These are phyloP conservation scores for Penicillium thymicola DNA, from an alignment of 2,329 filamentous ascomycete species.

Conservation along the genomic window DNA sequence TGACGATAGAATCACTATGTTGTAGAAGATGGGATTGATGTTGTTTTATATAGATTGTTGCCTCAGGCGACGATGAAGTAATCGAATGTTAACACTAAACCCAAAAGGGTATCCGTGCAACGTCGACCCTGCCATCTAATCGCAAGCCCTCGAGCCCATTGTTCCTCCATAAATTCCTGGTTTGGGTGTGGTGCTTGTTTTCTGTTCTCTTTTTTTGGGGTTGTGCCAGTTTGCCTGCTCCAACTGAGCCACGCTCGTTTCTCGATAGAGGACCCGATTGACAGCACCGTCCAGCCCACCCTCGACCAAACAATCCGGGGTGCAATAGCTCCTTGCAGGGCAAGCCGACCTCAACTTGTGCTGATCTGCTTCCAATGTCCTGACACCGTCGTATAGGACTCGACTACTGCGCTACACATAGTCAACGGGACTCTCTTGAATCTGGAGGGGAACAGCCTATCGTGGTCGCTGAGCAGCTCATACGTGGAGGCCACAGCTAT, in stretches of 20 bases:
- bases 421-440: neutral
- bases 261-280: slow-evolving; percentile 4
- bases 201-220: slow-evolving; percentile 7
- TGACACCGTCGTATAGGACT: slow-evolving; percentile 4
- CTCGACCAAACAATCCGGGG: slow-evolving; percentile 1
- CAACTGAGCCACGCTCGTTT: slow-evolving; percentile 8
- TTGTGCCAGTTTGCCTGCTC: slow-evolving; percentile 3
- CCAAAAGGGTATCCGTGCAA: slow-evolving; percentile 16
- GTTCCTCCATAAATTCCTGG: slow-evolving; percentile 7
- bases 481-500: slow-evolving; percentile 3
- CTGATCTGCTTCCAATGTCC: slow-evolving; percentile 10
- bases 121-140: slow-evolving; percentile 17
- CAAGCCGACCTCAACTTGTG: neutral
- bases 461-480: slow-evolving; percentile 1
- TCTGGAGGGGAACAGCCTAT: neutral
- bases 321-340: slow-evolving; percentile 1
- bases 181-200: slow-evolving; percentile 9
- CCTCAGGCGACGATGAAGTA: slow-evolving; percentile 12
- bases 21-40: neutral
- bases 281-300: slow-evolving; percentile 3
- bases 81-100: slow-evolving; percentile 14
- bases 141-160: slow-evolving; percentile 2
- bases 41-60: neutral
- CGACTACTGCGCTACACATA: neutral
- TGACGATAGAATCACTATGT: neutral